Evolutionary conservation across 2,329 filamentous ascomycete genomes (phyloP).

Genomic region (Podosphaera xanthii): DNA sequence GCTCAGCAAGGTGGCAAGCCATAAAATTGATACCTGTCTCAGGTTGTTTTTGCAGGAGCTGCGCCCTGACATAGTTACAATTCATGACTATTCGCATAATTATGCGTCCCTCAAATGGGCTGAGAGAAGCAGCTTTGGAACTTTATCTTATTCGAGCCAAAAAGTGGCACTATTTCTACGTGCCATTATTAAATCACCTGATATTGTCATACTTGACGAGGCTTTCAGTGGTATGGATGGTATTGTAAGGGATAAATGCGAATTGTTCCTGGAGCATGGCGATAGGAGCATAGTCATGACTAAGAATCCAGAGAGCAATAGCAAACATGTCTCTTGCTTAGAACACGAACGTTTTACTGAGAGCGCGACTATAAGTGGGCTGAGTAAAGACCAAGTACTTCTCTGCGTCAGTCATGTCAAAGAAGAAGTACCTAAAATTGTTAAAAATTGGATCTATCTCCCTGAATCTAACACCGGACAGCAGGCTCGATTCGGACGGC

Average conservation of each 20-base stretch:
- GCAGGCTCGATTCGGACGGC: no score
- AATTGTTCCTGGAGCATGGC: constrained; percentile 52
- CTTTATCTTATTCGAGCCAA: constrained; percentile 60
- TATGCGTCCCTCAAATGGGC: constrained; percentile 33
- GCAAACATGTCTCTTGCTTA: no score
- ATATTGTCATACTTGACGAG: constrained; percentile 70
- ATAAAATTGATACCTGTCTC: constrained; percentile 45
- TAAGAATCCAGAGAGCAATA: no score
- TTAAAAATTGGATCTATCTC: no score
- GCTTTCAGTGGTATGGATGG: constrained; percentile 74
- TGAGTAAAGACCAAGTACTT: no score
- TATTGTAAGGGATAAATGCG: constrained; percentile 62
- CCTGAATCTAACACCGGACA: no score
- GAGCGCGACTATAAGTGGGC: no score
- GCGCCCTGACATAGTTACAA: no score
- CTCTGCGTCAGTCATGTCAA: no score
- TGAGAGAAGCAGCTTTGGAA: constrained; percentile 42
- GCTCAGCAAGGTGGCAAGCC: constrained; percentile 31
- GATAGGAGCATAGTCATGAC: no score
- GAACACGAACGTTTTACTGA: no score
- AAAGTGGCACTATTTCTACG: constrained; percentile 67
- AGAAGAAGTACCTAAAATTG: no score
- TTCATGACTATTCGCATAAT: constrained; percentile 1
- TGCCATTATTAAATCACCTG: constrained; percentile 56
- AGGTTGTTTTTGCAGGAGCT: constrained; percentile 60